Base-by-base conservation (phyloP, 1,139 yeast species). In the Eremothecium gossypii region DNA sequence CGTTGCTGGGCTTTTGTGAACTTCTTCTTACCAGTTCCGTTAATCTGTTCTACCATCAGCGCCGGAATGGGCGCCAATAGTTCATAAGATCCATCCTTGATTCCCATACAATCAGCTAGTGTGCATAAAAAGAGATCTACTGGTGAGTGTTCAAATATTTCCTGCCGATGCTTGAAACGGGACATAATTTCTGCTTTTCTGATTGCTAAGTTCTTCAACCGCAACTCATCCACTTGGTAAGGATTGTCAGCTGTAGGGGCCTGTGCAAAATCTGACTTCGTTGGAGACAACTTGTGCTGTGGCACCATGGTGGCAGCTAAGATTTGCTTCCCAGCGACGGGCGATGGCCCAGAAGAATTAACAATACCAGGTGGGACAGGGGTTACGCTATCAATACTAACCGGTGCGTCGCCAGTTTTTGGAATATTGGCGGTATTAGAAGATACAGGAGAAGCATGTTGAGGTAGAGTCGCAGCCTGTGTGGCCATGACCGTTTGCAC, bases 1-100 rank as follows among this genome's bases (percentile, higher is more conserved):
- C 58, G 54, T 40, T 58, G 61, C 5, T 54, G 53, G 10, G 60
- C 57, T 39, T 91, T 61, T 3, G 58, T 51, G 3, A 54, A 27
- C 39, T 58, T 58, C 45, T 54, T 58, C 48, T 58, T 61, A 13
- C 63, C 63, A 3, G 61, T 50, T 9, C 60, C 58, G 41, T 61
- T 61, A 9, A 56, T 49, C 17, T 48, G 49, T 33, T 58, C 63
- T 11, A 57, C 48, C 10, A 55, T 42, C 23, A 46, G 43, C 26
- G 50, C 56, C 3, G 63, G 54, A 20, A 61, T 52, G 27, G 51
- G 47, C 28, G 48, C 45, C 20, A 55, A 47, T n/a, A 58, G 46
- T 23, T 55, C 63, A 29, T 52, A 49, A 11, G 53, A 49, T 11
- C 50, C 54, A 45, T 57, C 62, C 32, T 50, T 52, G 5, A 57